Evolutionary conservation across 2,329 filamentous ascomycete genomes (phyloP), one percentile per base, ranked within the genome.

Genomic region (Ceratocystis alfenasii): DNA sequence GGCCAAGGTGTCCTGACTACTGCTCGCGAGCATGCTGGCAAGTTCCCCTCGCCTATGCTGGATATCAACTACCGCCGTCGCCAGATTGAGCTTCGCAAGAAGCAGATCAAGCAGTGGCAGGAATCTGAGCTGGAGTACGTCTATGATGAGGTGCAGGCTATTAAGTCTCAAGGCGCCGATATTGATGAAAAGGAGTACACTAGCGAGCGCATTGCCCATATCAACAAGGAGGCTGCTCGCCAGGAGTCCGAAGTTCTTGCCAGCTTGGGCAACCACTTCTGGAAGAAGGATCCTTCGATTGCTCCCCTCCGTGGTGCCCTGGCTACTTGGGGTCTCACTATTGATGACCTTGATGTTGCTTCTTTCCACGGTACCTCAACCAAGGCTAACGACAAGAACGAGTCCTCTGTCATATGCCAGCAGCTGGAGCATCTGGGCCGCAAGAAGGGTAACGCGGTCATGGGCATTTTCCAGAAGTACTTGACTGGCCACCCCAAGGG

Each of bases 321-420:
- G 69, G 95, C 94, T 62, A 97, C 93, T 10, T 99, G 94, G 94
- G 94, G 93, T 74, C 87, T 99, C 66, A 97, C 94, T 12, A 90
- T 99, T 70, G 94, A 99, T 73, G 94, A 99, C 72, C 85, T 99
- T 45, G 88, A 83, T 71, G 91, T 99, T 69, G 93, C 94, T 17
- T 97, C 94, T 15, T 97, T 97, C 89, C 94, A 99, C 80, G 94
- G 94, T 73, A 99, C 94, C 50, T 97, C 94, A 0, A 99, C 94
- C 70, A 91, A 95, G 74, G 94, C 94, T 71, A 99, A 99, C 76
- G 94, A 99, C 81, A 97, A 97, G 87, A 99, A 99, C 78, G 94
- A 99, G 77, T 97, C 94, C 20, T 92, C 92, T 65, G 94, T 96
- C 73, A 88, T 99, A 72, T 96, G 93, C 81, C 86, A 96, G 76